Percentiles rank a stretch among this genome's conserved stretches.
Conservation (phyloP, 1,139 yeast genomes). For the Protomyces arabidopsidicola region DNA sequence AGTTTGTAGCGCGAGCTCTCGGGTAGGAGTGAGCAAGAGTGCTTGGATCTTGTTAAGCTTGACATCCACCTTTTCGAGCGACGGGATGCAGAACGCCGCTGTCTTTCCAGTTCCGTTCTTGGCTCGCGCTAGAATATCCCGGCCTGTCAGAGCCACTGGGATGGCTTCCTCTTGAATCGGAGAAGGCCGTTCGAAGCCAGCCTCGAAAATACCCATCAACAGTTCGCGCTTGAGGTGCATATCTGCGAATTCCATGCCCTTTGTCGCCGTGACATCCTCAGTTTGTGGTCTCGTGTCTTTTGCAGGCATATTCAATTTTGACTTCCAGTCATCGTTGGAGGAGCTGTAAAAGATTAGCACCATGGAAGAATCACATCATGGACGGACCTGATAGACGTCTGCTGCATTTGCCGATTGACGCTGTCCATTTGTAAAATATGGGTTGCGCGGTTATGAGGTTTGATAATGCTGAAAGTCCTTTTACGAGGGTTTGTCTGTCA, state of each 20-base stretch:
- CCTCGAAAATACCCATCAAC: conserved; percentile 97
- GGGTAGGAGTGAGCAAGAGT: conserved; percentile 82
- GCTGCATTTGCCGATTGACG: neutral
- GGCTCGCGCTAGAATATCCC: conserved; percentile 96
- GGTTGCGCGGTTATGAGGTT: neutral
- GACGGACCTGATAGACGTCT: neutral
- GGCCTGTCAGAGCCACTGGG: conserved; percentile 91
- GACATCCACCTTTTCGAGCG: conserved; percentile 79
- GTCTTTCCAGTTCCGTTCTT: conserved; percentile 96
- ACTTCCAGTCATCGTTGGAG: neutral
- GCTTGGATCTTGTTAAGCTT: conserved; percentile 82
- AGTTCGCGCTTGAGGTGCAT: conserved; percentile 53
- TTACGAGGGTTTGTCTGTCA: no score
- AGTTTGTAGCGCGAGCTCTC: conserved; percentile 94
- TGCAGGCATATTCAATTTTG: conserved; percentile 23
- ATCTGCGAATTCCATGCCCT: conserved; percentile 89
- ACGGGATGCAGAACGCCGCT: conserved; percentile 89
- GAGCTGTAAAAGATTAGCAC: neutral
- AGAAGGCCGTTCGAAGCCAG: conserved; percentile 96
- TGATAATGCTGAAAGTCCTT: no score
- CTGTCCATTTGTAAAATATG: neutral
- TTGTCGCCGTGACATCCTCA: conserved; percentile 78
- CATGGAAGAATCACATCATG: neutral
- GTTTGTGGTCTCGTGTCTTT: conserved; percentile 29
- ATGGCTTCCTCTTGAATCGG: conserved; percentile 98